phyloP scores from a whole-genome alignment of 2,329 filamentous ascomycete species.

The Bipolaris sorokiniana region DNA sequence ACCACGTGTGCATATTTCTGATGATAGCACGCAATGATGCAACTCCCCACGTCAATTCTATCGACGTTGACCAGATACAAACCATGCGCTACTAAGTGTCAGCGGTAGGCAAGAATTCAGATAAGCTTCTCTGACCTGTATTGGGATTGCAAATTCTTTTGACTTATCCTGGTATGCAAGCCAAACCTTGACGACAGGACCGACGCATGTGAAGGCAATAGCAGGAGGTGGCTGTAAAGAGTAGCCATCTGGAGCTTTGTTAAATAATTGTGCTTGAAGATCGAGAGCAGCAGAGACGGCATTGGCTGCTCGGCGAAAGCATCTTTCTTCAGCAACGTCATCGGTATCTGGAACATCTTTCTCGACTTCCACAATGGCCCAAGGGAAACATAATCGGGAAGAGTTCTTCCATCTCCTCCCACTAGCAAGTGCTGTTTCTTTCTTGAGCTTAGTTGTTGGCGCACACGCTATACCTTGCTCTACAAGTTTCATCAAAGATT shows the following conservation, averaged over 20 bases:
- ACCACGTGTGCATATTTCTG: conserved; percentile 19
- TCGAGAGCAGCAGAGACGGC: conserved; percentile 17
- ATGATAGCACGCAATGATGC: conserved; percentile 11
- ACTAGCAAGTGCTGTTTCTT: neutral
- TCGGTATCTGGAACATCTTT: neutral
- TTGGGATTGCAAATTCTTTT: neutral
- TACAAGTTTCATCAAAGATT: neutral
- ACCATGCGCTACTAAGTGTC: conserved; percentile 10
- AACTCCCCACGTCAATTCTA: conserved; percentile 11
- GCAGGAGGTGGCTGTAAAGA: conserved; percentile 1
- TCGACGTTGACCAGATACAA: conserved; percentile 16
- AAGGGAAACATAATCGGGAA: conserved; percentile 14
- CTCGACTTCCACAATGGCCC: conserved; percentile 18
- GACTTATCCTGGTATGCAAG: conserved; percentile 10
- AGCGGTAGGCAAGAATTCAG: neutral
- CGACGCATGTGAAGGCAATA: conserved; percentile 16
- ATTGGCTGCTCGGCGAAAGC: conserved; percentile 20
- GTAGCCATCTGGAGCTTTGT: neutral
- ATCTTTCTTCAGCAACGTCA: neutral
- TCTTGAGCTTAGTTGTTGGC: conserved; percentile 10
- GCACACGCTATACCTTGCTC: conserved; percentile 2
- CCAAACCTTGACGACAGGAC: conserved; percentile 18
- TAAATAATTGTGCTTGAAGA: conserved; percentile 9
- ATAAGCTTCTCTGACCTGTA: conserved; percentile 3
- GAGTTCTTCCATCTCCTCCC: neutral